These are phyloP conservation scores for Fusarium tjaetaba DNA, from an alignment of 2,329 filamentous ascomycete genomes.

Conservation along the genomic window DNA sequence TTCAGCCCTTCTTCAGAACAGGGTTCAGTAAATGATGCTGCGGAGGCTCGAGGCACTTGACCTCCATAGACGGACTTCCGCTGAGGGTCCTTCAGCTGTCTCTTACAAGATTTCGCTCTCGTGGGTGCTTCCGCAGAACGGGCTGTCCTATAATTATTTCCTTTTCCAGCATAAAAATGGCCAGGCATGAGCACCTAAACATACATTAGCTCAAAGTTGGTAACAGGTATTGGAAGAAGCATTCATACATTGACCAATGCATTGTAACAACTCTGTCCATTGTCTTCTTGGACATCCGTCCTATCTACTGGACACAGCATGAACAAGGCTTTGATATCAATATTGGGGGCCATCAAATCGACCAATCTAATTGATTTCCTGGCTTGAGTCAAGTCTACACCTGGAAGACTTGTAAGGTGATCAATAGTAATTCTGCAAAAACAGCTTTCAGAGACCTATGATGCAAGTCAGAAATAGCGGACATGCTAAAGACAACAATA, in stretches of 20 bases:
- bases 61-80: not conserved
- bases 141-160: not conserved
- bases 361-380: not conserved
- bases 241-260: constrained; percentile 15
- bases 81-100: constrained; percentile 5
- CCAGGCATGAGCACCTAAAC: not conserved
- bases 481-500: not conserved
- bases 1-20: not conserved
- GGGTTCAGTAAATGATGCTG: not conserved
- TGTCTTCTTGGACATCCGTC: not conserved
- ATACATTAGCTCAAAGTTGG: not conserved
- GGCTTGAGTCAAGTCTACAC: not conserved
- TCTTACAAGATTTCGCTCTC: not conserved
- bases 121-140: not conserved
- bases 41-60: constrained; percentile 12
- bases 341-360: not conserved
- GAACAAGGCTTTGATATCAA: not conserved
- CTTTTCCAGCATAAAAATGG: not conserved
- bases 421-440: not conserved
- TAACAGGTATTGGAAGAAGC: not conserved
- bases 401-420: not conserved
- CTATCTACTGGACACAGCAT: not conserved
- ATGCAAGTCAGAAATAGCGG: not conserved
- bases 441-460: not conserved
- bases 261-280: constrained; percentile 5